phyloP scores from a whole-genome alignment of 371 early-diverging fungal genomes.

The Mucor sp. region DNA sequence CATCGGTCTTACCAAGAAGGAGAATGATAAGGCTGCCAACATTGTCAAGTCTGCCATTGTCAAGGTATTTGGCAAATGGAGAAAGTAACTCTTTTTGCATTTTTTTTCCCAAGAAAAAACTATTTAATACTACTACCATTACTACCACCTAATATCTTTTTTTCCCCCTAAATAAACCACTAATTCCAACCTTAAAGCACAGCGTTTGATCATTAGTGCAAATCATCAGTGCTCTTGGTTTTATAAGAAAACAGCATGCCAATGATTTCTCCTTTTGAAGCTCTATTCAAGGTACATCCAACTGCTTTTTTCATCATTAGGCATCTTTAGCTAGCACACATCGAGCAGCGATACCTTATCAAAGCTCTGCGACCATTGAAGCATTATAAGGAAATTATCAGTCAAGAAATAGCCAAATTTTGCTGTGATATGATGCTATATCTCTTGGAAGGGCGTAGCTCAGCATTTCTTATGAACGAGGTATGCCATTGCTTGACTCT shows the following conservation, averaged over 20 bases:
- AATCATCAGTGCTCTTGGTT: neutral
- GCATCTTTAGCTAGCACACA: neutral
- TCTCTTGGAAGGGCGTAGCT: no score
- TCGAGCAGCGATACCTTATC: no score
- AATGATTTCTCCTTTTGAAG: neutral
- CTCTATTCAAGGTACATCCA: neutral
- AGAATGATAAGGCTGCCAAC: constrained; percentile 81
- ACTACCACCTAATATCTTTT: neutral
- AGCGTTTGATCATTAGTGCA: neutral
- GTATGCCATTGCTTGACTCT: no score
- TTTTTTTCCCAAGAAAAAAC: neutral
- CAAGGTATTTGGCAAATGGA: constrained; percentile 59
- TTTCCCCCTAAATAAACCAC: neutral
- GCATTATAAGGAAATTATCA: neutral
- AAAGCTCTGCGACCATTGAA: no score
- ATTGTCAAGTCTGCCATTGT: constrained; percentile 59
- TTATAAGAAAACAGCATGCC: no score
- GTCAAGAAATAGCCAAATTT: neutral
- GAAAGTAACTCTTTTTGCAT: constrained; percentile 27
- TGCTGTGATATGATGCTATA: no score
- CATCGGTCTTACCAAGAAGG: constrained; percentile 77
- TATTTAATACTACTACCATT: neutral
- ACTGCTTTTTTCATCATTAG: neutral
- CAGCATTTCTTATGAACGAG: no score
- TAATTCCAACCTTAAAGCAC: neutral